These are phyloP conservation scores for Neopestalotiopsis sp. DNA, from an alignment of 2,329 filamentous ascomycete species.

Conservation along the genomic window DNA sequence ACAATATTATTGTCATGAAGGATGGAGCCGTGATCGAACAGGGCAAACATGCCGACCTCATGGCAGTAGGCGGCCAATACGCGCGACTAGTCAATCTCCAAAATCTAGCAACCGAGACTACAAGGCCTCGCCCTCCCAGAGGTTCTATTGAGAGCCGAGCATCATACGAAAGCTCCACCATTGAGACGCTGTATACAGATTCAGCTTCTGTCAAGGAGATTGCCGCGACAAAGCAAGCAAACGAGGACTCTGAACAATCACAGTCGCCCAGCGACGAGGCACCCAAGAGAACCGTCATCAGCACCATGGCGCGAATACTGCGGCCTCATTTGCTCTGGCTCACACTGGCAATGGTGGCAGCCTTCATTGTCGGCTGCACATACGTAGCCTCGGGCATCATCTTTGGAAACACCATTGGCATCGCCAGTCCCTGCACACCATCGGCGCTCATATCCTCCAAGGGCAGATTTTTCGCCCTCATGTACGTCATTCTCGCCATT, in stretches of 20 bases:
- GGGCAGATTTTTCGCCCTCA: constrained; percentile 59
- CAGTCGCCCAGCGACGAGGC: background rate
- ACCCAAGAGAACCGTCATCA: background rate
- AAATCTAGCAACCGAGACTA: constrained; percentile 49
- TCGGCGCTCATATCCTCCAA: constrained; percentile 50
- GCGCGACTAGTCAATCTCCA: constrained; percentile 69
- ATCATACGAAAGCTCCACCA: constrained; percentile 36
- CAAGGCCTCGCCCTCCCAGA: background rate
- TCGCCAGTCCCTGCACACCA: constrained; percentile 58
- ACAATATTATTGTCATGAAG: constrained; percentile 16
- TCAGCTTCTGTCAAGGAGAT: background rate
- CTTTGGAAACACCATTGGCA: constrained; percentile 66
- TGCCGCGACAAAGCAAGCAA: background rate
- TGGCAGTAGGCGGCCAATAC: constrained; percentile 47
- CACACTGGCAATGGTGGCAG: constrained; percentile 32
- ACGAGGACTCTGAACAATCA: background rate
- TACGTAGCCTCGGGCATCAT: constrained; percentile 64
- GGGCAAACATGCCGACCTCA: constrained; percentile 5
- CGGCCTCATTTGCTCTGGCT: background rate
- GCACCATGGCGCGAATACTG: background rate
- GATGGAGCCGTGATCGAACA: constrained; percentile 7
- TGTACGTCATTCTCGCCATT: constrained; percentile 66
- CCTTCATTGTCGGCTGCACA: constrained; percentile 59
- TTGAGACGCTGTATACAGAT: constrained; percentile 23
- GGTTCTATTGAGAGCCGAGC: constrained; percentile 38